Conservation (phyloP, 495 filamentous ascomycete species). For the Penicillium roqueforti region DNA sequence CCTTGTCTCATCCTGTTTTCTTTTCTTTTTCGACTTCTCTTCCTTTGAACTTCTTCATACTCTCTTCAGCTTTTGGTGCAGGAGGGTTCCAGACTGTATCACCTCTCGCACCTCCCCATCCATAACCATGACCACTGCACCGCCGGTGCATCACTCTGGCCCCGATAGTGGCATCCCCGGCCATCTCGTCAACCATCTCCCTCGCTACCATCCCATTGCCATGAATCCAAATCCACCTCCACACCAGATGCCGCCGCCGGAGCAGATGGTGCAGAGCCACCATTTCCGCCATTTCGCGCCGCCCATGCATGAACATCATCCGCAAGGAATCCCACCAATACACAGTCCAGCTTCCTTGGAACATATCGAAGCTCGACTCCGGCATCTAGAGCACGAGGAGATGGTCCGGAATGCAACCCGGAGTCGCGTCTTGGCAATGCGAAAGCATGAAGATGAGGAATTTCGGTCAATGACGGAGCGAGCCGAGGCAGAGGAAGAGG, state of each 20-base stretch:
- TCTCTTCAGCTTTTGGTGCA: conserved; percentile 1
- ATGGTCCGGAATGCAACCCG: conserved; percentile 43
- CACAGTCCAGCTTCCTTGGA: conserved; percentile 34
- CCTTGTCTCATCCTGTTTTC: conserved; percentile 19
- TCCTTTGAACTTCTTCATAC: conserved; percentile 8
- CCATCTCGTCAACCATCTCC: conserved; percentile 36
- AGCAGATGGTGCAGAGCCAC: conserved; percentile 37
- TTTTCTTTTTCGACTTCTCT: conserved; percentile 6
- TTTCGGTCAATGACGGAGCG: conserved; percentile 46
- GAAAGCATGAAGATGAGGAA: conserved; percentile 48
- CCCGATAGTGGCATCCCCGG: conserved; percentile 34
- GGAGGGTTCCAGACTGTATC: background rate
- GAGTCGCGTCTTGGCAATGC: conserved; percentile 40
- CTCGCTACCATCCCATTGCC: conserved; percentile 46
- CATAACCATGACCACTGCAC: conserved; percentile 39
- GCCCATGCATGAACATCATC: conserved; percentile 36
- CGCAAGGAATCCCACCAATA: conserved; percentile 25
- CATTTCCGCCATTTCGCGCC: conserved; percentile 40
- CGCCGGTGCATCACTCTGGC: conserved; percentile 36
- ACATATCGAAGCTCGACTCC: conserved; percentile 42
- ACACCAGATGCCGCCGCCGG: conserved; percentile 34
- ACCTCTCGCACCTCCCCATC: background rate
- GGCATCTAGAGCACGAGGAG: conserved; percentile 48
- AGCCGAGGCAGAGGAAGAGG: conserved; percentile 48
- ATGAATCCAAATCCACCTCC: conserved; percentile 43